Evolutionary conservation across 202 grass and related monocot genomes (phyloP).

Genomic region (Dendrocalamus latiflorus): DNA sequence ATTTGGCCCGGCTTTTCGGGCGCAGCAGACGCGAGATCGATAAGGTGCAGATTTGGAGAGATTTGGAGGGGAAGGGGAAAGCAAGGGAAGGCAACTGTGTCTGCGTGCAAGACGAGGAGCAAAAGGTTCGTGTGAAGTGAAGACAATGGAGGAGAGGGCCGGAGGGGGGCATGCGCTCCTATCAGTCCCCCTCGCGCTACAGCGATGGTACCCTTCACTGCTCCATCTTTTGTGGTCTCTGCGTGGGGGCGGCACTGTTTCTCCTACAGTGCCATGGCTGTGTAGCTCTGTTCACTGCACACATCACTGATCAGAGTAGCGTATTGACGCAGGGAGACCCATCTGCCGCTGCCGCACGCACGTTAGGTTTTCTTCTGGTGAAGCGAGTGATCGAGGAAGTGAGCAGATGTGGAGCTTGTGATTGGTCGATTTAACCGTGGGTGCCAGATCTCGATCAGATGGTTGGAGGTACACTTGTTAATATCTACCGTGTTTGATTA

Average conservation of each 20-base stretch:
- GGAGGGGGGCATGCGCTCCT: background rate
- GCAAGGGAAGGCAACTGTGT: background rate
- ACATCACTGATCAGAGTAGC: background rate
- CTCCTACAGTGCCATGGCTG: constrained; percentile 7
- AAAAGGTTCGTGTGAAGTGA: background rate
- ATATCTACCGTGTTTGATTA: background rate
- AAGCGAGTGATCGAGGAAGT: too few species aligned
- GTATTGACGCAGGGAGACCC: background rate
- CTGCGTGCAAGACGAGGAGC: background rate
- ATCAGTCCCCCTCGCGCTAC: constrained; percentile 18
- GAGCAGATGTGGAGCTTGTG: background rate
- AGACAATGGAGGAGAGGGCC: too few species aligned
- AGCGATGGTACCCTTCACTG: background rate
- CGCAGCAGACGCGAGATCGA: background rate
- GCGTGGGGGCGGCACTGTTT: background rate
- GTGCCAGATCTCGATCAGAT: background rate
- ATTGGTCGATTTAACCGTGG: background rate
- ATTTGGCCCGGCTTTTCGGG: background rate
- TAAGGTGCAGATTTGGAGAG: background rate
- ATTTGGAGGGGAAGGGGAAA: background rate
- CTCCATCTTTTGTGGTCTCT: background rate
- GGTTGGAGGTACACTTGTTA: background rate
- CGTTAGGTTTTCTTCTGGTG: too few species aligned
- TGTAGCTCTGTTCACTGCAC: background rate
- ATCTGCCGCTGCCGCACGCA: too few species aligned